These are phyloP conservation scores for Acanthamoeba triangularis DNA, from an alignment of 208 protist genomes.

Conservation along the genomic window DNA sequence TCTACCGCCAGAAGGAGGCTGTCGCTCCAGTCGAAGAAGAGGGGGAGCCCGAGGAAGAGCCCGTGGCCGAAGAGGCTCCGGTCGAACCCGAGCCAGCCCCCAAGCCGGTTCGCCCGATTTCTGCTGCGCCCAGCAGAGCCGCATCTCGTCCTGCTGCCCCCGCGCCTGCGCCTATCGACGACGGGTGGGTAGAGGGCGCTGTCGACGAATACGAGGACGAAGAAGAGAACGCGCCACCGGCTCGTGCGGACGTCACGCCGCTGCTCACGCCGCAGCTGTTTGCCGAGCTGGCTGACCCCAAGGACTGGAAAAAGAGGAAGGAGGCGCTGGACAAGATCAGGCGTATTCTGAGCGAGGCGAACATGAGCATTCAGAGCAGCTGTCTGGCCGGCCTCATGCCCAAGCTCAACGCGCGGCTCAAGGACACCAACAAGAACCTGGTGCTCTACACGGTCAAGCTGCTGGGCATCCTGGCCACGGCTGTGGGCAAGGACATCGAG, in stretches of 20 bases:
- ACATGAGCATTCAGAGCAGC: constrained; percentile 61
- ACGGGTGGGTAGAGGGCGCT: not conserved
- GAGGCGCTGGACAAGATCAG: constrained; percentile 78
- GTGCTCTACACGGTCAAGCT: constrained; percentile 73
- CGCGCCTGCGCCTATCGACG: not conserved
- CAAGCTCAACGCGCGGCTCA: constrained; percentile 74
- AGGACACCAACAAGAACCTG: constrained; percentile 85
- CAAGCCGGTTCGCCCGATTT: not conserved
- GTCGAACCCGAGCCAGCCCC: not conserved
- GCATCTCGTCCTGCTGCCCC: not conserved
- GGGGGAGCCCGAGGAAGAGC: not conserved
- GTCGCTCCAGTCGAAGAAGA: constrained; percentile 13
- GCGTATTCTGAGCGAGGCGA: constrained; percentile 58
- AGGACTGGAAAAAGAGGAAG: constrained; percentile 81
- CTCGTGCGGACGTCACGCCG: constrained; percentile 29
- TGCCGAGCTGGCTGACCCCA: constrained; percentile 69
- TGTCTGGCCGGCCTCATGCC: constrained; percentile 50
- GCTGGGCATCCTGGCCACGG: constrained; percentile 68
- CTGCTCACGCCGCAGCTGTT: constrained; percentile 37
- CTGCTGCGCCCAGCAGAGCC: not conserved
- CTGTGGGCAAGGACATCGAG: constrained; percentile 62
- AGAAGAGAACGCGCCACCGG: constrained; percentile 1
- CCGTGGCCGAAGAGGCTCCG: not conserved
- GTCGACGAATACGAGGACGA: constrained; percentile 33
- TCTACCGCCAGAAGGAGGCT: constrained; percentile 28